Base-by-base conservation (phyloP, 805 yeast genomes). In the Blastobotrys mokoenaii region DNA sequence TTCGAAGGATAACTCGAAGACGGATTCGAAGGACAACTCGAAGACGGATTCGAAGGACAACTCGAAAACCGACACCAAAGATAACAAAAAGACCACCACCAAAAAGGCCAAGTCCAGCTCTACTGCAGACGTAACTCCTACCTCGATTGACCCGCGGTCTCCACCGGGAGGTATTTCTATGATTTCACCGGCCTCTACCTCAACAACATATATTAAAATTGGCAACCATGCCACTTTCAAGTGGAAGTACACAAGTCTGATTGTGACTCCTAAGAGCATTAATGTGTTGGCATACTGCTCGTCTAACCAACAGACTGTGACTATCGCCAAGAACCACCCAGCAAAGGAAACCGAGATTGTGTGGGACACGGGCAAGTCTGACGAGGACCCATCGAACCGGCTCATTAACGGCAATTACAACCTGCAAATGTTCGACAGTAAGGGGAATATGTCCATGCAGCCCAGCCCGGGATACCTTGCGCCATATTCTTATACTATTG, bases 281-380 rank as follows among this genome's bases (percentile, higher is more conserved):
- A 65, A 68, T 42, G 59, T 67, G 32, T 67, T 64, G 45, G 67
- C 67, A 3, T 52, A 53, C 38, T 68, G 72, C 56, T 54, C 67
- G 1, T 42, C 47, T 40, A 68, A 67, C 53, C 41, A 49, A 25
- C 59, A 65, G 46, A 60, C 65, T 5, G 64, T 63, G 46, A 67
- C 71, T 3, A 44, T 67, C 25, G 67, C 71, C 2, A 49, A 45
- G 2, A 62, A 63, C 48, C 57, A 59, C 32, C 46, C 64, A 2
- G 48, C 61, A 32, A 45, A 55, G 32, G 51, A 60, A 9, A 58
- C 63, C 11, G 40, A 50, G 33, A 50, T 56, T 14, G 59, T 62
- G 7, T 67, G 72, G 72, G 63, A 67, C 46, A 64, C 72, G 3
- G 49, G 53, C 30, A 57, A 63, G 38, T 60, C 61, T 18, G 47